Evolutionary conservation across 495 filamentous ascomycete genomes (phyloP).

Genomic region (Neurospora terricola): DNA sequence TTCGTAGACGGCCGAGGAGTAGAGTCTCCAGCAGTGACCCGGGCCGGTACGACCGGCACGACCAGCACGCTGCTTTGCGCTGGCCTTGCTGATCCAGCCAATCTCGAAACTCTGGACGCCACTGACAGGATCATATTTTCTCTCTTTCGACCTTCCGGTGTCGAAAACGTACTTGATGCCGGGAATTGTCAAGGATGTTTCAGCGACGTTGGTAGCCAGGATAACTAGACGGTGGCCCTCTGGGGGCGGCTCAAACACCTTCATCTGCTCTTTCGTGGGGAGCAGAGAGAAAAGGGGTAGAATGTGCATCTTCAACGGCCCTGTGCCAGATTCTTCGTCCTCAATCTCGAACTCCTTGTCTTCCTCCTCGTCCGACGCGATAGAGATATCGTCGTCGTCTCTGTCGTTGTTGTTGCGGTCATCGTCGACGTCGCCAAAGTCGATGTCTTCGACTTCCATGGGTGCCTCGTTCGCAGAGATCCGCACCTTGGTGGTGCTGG

Average conservation of each 20-base stretch:
- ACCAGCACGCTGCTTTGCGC: slow-evolving; percentile 83
- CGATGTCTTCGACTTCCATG: slow-evolving; percentile 78
- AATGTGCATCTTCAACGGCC: slow-evolving; percentile 60
- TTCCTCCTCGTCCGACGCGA: slow-evolving; percentile 44
- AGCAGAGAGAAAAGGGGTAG: slow-evolving; percentile 89
- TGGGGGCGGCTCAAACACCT: slow-evolving; percentile 83
- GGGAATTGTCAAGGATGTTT: slow-evolving; percentile 94
- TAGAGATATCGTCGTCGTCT: slow-evolving; percentile 38
- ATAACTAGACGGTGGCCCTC: slow-evolving; percentile 80
- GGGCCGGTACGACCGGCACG: slow-evolving; percentile 93
- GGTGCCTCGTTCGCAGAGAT: slow-evolving; percentile 70
- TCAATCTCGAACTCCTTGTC: slow-evolving; percentile 51
- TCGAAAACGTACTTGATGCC: slow-evolving; percentile 96
- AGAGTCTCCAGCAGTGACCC: slow-evolving; percentile 89
- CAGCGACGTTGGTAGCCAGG: slow-evolving; percentile 92
- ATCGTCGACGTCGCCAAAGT: slow-evolving; percentile 51
- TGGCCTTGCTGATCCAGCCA: slow-evolving; percentile 95
- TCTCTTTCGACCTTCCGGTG: slow-evolving; percentile 80
- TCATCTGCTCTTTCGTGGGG: slow-evolving; percentile 86
- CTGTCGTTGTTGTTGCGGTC: slow-evolving; percentile 37
- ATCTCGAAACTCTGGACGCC: slow-evolving; percentile 95
- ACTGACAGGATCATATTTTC: slow-evolving; percentile 69
- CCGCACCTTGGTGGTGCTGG: slow-evolving; percentile 52
- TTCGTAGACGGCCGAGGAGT: slow-evolving; percentile 91
- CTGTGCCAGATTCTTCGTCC: slow-evolving; percentile 48